Base-by-base conservation (phyloP, 2,329 filamentous ascomycete species). In the Neoscytalidium dimidiatum region DNA sequence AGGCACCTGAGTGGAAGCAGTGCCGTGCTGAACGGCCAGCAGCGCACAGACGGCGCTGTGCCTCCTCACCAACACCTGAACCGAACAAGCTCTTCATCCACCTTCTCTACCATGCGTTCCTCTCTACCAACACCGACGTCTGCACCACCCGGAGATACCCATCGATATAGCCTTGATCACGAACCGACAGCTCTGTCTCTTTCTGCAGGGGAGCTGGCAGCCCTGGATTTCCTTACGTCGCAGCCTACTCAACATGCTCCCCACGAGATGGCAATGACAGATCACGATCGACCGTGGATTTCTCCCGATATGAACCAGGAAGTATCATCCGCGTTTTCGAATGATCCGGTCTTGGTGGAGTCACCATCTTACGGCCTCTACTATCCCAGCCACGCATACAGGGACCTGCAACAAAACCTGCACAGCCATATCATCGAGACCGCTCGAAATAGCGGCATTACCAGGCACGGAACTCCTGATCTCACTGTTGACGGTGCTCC, bases 341-440 rank as follows among this genome's bases (percentile, higher is more conserved):
- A 49, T n/a, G 62, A 57, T 21, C 38, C 53, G 8, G 43, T 64
- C 29, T 3, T 64, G 51, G 52, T 58, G 7, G 51, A 57, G 21
- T 64, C 62, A 19, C 62, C 62, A 35, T 70, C 11, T 65, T 68
- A 41, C 49, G 70, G 38, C 62, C 67, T 58, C 67, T 64, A 64
- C n/a, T 64, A 64, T 44, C 62, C 62, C 7, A 64, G 68, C 31
- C 70, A 69, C 9, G 66, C 68, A 23, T 69, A 71, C 21, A 62
- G 68, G 14, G 67, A 71, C 19, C 64, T 68, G 2, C 69, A 71
- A 51, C 67, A 67, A 8, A 69, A 67, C 2, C 62, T 71, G 5
- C 67, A 68, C 11, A 69, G n/a, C 11, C 67, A 70, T 31, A 66
- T 71, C 14, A 65, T 69, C 14, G 57, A 71, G 14, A 67, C 68